Conservation (phyloP, 441 rosid species). For the Pelargonium fulgidum region DNA sequence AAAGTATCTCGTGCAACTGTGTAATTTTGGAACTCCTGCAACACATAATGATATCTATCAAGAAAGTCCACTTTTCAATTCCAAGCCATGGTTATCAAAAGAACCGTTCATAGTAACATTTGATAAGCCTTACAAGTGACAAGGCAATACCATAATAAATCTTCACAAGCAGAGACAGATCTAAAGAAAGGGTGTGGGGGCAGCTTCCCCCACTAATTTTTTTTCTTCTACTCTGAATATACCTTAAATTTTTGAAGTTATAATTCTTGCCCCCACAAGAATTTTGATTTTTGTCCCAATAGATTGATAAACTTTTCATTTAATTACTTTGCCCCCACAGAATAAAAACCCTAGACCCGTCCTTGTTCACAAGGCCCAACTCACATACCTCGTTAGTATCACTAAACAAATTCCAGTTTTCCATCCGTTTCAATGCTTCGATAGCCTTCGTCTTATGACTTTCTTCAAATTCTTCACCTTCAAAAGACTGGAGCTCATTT, state of each 20-base stretch:
- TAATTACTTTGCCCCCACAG: too few species aligned
- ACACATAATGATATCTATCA: conserved; percentile 17
- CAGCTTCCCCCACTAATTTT: too few species aligned
- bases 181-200: too few species aligned
- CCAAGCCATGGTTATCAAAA: conserved; percentile 6
- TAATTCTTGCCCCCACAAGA: too few species aligned
- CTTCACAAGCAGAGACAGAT: neutral
- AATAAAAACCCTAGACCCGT: too few species aligned
- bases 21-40: conserved; percentile 84
- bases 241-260: too few species aligned
- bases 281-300: too few species aligned
- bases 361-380: conserved; percentile 13
- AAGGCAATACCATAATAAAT: conserved; percentile 18
- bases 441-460: conserved; percentile 68
- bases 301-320: too few species aligned
- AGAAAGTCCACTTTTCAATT: conserved; percentile 9
- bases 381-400: conserved; percentile 65
- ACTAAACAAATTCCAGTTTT: conserved; percentile 91
- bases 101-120: conserved; percentile 10
- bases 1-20: conserved; percentile 96
- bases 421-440: conserved; percentile 86
- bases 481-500: conserved; percentile 89
- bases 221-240: too few species aligned
- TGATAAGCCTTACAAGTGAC: conserved; percentile 11
- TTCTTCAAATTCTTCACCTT: conserved; percentile 80